phyloP scores from a whole-genome alignment of 345 rosid species.

The sweet orange (Citrus sinensis) region DVS_A1.0 CM039166.1:18283501-18284000 shows the following conservation, averaged over 20 bases:
- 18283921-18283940: background rate
- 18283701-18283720: background rate
- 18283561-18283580: too few species aligned
- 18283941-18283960: background rate
- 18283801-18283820: constrained; percentile 20
- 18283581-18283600: too few species aligned
- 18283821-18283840: constrained; percentile 1
- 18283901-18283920: background rate
- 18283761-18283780: constrained; percentile 9
- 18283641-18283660: too few species aligned
- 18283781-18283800: constrained; percentile 10
- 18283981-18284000: background rate
- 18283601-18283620: too few species aligned
- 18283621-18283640: too few species aligned
- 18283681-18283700: background rate
- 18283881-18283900: background rate
- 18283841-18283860: background rate
- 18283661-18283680: constrained; percentile 18
- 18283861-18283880: background rate
- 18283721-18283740: too few species aligned
- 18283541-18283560: background rate
- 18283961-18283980: background rate
- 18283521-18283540: background rate
- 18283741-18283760: background rate
- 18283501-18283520: background rate